Evolutionary conservation across 257 asterid genomes (phyloP).

Genomic region (Prunella vulgaris): DNA sequence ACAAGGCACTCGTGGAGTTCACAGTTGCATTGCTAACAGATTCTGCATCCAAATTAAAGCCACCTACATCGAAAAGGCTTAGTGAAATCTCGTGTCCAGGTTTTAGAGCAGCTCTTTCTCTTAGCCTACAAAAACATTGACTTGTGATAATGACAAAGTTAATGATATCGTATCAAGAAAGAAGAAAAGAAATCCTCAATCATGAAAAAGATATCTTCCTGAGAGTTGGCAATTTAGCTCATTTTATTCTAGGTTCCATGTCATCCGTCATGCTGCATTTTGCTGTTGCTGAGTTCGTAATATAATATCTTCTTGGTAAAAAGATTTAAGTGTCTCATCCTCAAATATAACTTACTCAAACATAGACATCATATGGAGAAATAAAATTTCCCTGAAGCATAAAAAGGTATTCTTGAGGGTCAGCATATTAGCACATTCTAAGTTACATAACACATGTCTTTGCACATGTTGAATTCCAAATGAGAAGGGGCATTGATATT

Average conservation of each 20-base stretch:
- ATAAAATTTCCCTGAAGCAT: not conserved
- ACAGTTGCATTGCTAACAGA: constrained; percentile 73
- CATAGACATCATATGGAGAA: not conserved
- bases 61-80: constrained; percentile 52
- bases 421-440: not conserved
- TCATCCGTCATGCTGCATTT: not conserved
- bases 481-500: not conserved
- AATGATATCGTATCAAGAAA: not conserved
- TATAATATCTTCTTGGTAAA: not conserved
- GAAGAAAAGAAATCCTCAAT: not conserved
- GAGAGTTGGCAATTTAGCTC: not conserved
- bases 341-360: not conserved
- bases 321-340: not conserved
- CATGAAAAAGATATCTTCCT: not conserved
- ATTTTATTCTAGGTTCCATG: not conserved
- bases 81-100: constrained; percentile 88
- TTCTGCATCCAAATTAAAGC: constrained; percentile 45
- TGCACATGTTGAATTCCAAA: not conserved
- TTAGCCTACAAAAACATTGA: not conserved
- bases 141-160: not conserved
- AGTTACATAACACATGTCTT: not conserved
- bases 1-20: constrained; percentile 76
- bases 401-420: not conserved
- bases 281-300: not conserved
- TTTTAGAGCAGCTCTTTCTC: constrained; percentile 17